phyloP scores from a whole-genome alignment of 768 basidiomycete genomes.

The Ephemerocybe angulata region DNA sequence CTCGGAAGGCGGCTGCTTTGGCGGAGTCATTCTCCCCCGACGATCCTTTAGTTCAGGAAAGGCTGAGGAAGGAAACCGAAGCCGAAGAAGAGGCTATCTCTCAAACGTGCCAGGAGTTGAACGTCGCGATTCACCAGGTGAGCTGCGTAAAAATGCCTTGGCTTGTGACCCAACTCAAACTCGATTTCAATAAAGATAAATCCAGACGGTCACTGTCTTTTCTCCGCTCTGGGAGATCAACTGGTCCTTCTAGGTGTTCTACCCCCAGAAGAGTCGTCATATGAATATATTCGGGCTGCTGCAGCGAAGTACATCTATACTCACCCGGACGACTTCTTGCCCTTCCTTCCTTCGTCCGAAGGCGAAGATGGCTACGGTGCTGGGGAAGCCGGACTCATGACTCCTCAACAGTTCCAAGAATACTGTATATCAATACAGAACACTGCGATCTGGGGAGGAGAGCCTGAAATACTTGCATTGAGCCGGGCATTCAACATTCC shows the following conservation, averaged over 20 bases:
- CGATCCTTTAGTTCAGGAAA: constrained; percentile 58
- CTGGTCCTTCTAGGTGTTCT: constrained; percentile 69
- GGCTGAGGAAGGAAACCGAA: constrained; percentile 58
- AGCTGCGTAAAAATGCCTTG: too few relatives aligned
- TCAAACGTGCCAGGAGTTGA: constrained; percentile 60
- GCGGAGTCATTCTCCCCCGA: constrained; percentile 48
- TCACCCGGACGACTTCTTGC: constrained; percentile 88
- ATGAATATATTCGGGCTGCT: constrained; percentile 54
- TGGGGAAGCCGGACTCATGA: constrained; percentile 69
- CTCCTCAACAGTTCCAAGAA: constrained; percentile 51
- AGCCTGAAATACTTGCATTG: constrained; percentile 93
- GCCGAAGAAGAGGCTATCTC: constrained; percentile 66
- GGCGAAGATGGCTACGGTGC: constrained; percentile 70
- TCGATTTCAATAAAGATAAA: constrained; percentile 56
- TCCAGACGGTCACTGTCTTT: constrained; percentile 96
- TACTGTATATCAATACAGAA: constrained; percentile 79
- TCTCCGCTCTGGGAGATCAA: constrained; percentile 92
- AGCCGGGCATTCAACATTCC: constrained; percentile 76
- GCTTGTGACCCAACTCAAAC: too few relatives aligned
- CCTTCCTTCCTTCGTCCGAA: constrained; percentile 76
- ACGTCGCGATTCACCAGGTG: constrained; percentile 65
- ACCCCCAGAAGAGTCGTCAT: constrained; percentile 53
- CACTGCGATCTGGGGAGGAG: constrained; percentile 95
- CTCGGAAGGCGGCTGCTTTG: constrained; percentile 65
- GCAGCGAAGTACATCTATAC: constrained; percentile 79